Base-by-base conservation (phyloP, 495 filamentous ascomycete species). In the Evansstolkia leycettana region DNA sequence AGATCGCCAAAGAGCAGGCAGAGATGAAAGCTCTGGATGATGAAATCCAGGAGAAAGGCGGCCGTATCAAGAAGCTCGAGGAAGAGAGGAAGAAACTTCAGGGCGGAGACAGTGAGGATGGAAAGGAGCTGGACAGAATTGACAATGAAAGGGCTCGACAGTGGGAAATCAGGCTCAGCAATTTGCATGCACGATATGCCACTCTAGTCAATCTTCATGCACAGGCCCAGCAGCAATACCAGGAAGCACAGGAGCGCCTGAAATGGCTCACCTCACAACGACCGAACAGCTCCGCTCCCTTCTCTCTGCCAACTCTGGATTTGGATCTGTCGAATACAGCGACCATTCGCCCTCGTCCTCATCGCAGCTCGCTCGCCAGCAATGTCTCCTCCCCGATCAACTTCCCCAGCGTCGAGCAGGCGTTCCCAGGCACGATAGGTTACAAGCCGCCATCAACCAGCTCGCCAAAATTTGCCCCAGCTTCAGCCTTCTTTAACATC, bases 51-150 rank as follows among this genome's bases (percentile, higher is more conserved):
- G 65, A 74, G 25, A 76, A 68, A 39, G 74, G 72, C 17, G 65
- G 64, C 11, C 67, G 70, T 19, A 69, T 80, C 47, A 80, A 80
- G 57, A 60, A 65, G 31, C 60, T 80, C 2, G 77, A 82, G 42
- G 73, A 76, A 16, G 66, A 73, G 32, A 58, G 67, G 33, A 66
- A 68, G 47, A 56, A 57, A 17, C 39, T 60, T 11, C 59, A 64
- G 11, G 68, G 60, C 8, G 60, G 51, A 1, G 68, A 70, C 28
- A 65, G 58, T 17, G 69, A 68, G 26, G 63, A 65, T 40, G 64
- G 65, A 24, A 66, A 62, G 36, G 62, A 71, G 16, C 45, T 64
- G 36, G 61, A 63, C 36, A 57, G 63, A 31, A 65, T 65, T 17
- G 73, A 77, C 39, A 66, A 62, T 33, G 73, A 76, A 39, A 67